Base-by-base conservation (phyloP, 805 yeast genomes). In the Metschnikowia kofuensis region DNA sequence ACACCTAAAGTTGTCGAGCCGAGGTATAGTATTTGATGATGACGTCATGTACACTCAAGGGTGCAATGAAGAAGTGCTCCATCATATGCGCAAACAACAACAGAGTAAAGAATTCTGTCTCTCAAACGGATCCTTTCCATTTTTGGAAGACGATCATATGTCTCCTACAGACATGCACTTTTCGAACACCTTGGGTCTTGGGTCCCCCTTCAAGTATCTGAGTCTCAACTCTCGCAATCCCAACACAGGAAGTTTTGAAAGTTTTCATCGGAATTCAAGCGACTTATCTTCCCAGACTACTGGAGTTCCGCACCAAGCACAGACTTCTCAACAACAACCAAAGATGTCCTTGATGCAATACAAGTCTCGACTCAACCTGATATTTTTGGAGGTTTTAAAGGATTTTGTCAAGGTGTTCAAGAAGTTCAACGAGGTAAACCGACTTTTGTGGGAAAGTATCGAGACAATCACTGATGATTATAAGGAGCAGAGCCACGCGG, bases 331-430 rank as follows among this genome's bases (percentile, higher is more conserved):
- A 8, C 9, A 8, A 35, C 13, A 12, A 31, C 30, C 32, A 5
- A n/a, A 16, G 13, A 16, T 37, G 27, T 16, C 14, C 28, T 58
- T 44, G 68, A 68, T 71, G 4, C 66, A 66, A 49, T 47, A 57
- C 35, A 70, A 65, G 44, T 56, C 59, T 31, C 62, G 61, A 37
- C 62, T 74, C 39, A 72, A 74, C 49, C 35, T 56, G 16, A 62
- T 71, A 6, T 72, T 74, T 40, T 57, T 73, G 4, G 71, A 68
- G 21, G 67, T 64, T 1, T 60, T 72, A 15, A 67, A 67, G 47
- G 51, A 57, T 0, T 73, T 72, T 48, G 60, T 70, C 6, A 52
- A 49, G 14, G 45, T 61, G 0, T 71, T 69, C 54, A 62, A 61
- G 46, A 65, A 62, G 41, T 62, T 74, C 37, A 69, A 65, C 42